Evolutionary conservation across 108 stramenopile species (phyloP).

Genomic region (Pseudonitzschia multiseries): DNA sequence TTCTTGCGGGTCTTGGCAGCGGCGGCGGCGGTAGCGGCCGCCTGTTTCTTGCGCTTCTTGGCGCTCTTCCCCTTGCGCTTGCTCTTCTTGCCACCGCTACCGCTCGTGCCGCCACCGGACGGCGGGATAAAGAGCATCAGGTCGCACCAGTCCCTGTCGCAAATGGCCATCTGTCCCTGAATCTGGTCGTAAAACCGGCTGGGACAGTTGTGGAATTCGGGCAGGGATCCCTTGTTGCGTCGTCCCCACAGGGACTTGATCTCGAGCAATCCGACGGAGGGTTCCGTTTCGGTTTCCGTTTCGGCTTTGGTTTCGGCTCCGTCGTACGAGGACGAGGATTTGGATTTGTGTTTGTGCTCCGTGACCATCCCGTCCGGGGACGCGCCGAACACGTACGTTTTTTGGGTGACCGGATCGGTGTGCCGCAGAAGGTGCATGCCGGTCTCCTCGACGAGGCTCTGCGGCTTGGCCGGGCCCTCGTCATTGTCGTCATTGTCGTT

Average conservation of each 20-base stretch:
- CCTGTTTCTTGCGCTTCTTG: neutral
- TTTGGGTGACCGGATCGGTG: neutral
- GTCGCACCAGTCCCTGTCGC: constrained; percentile 45
- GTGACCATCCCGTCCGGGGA: constrained; percentile 45
- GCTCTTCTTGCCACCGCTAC: neutral
- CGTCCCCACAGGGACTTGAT: constrained; percentile 43
- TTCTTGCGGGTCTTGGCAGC: neutral
- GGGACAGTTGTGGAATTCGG: constrained; percentile 31
- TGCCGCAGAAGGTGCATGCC: constrained; percentile 27
- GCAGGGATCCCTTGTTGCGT: constrained; percentile 25
- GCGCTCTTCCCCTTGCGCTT: constrained; percentile 7
- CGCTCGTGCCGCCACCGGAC: neutral
- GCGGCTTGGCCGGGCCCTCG: neutral
- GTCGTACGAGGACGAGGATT: no score
- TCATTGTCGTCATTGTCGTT: neutral
- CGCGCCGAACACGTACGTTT: constrained; percentile 28
- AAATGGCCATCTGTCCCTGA: constrained; percentile 43
- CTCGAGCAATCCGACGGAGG: constrained; percentile 31
- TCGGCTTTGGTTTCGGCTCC: no score
- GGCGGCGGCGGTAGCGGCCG: neutral
- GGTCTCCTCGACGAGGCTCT: constrained; percentile 26
- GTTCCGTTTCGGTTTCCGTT: neutral
- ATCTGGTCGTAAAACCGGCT: constrained; percentile 43
- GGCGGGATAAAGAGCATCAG: constrained; percentile 41
- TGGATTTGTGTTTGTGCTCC: constrained; percentile 11